Evolutionary conservation across 2,329 filamentous ascomycete species (phyloP), one percentile per base, ranked within the genome.

Genomic region (Paracoccidioides brasiliensis): DNA sequence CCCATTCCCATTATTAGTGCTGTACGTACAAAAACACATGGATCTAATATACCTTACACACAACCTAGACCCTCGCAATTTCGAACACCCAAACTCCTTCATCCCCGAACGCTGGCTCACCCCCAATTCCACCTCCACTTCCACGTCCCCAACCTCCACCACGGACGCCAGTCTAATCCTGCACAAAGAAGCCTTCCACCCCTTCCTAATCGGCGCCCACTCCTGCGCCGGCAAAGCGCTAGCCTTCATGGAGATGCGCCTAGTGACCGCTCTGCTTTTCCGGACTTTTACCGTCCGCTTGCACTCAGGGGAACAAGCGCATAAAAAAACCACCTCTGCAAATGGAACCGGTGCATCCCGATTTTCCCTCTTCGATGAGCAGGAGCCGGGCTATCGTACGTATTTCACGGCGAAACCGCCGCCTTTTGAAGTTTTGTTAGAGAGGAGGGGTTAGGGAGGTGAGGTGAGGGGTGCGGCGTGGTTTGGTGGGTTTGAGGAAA

Each of bases 221-320:
- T 61, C 59, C 14, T 71, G 67, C 53, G 59, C 62, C 0, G 67
- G 68, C 0, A 67, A 66, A 52, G 61, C 62, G 3, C 54, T 70
- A 1, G 69, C 67, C 5, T 55, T 70, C 53, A 62, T 68, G 59
- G 64, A 67, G 22, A 55, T 71, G 41, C 62, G 67, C 2, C 60
- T 64, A 28, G 57, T 64, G 10, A 49, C 67, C 66, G 67, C 66
- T 65, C 62, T 66, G 66, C 67, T 69, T 65, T 64, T 64, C 58
- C 61, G 38, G 10, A 48, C 59, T 65, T 67, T 70, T 72, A 69
- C 72, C 66, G 68, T 69, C 67, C 71, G 68, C 66, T 67, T 69
- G 49, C 35, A 41, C n/a, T 4, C 10, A 9, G 32, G 3, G 44
- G 22, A 38, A 2, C 6, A 35, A n/a, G 10, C 10, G 10, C 8